Percentiles rank a stretch among this genome's conserved stretches.
Evolutionary conservation across 1,139 yeast species (phyloP).

Genomic region (Geotrichum histeridarum): DNA sequence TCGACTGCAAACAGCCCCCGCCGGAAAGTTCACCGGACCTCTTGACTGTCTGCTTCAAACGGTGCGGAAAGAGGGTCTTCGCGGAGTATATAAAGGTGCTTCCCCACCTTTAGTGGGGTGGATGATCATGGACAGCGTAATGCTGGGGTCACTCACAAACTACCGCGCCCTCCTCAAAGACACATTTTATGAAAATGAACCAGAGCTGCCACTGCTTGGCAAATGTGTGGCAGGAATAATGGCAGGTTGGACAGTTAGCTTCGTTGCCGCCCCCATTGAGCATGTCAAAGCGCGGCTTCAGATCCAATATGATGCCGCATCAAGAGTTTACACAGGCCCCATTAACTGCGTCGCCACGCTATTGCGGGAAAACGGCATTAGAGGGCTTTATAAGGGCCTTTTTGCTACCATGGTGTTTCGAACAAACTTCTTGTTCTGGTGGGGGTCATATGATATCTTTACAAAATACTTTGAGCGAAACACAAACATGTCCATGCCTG

Average conservation of each 20-base stretch:
- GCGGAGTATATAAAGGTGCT: conserved; percentile 81
- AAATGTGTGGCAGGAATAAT: conserved; percentile 70
- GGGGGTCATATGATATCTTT: conserved; percentile 86
- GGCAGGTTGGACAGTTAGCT: conserved; percentile 85
- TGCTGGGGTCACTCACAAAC: conserved; percentile 80
- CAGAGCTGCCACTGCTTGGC: conserved; percentile 64
- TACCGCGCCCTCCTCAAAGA: conserved; percentile 67
- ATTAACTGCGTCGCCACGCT: conserved; percentile 54
- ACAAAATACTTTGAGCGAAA: conserved; percentile 62
- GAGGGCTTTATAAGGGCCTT: conserved; percentile 73
- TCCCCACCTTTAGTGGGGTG: conserved; percentile 91
- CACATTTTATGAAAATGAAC: conserved; percentile 51
- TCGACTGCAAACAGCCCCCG: conserved; percentile 71
- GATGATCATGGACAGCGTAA: conserved; percentile 81
- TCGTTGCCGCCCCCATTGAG: conserved; percentile 92
- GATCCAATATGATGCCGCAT: conserved; percentile 76
- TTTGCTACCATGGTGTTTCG: conserved; percentile 84
- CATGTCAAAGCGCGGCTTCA: conserved; percentile 83
- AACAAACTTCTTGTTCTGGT: conserved; percentile 83
- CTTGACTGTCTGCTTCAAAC: conserved; percentile 75
- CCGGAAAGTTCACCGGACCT: conserved; percentile 74
- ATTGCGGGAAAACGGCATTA: conserved; percentile 56
- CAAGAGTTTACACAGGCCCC: conserved; percentile 72
- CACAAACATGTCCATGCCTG: conserved; percentile 58
- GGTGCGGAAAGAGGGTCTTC: conserved; percentile 62